A percentile compares a stretch with the other conserved stretches of the same genome.
Conservation (phyloP, 2,329 filamentous ascomycete genomes). For the Onygenales sp. region DNA sequence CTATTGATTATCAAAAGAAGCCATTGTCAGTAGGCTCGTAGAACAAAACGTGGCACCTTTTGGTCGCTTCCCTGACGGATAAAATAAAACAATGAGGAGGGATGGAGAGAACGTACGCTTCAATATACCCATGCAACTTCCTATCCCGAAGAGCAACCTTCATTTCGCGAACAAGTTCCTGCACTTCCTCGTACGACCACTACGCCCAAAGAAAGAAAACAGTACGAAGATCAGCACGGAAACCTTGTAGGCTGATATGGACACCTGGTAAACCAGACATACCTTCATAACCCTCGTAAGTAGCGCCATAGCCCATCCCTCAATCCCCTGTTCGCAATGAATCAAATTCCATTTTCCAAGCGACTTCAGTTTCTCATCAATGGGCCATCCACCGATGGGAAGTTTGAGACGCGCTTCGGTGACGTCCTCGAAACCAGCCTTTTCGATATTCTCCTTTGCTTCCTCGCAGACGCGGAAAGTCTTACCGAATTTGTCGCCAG, state of each 20-base stretch:
- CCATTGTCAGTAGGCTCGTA: too few species aligned
- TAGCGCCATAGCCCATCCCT: constrained; percentile 23
- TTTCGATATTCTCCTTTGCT: constrained; percentile 17
- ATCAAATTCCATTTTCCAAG: constrained; percentile 19
- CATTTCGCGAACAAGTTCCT: neutral
- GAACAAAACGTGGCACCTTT: too few species aligned
- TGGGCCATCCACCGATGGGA: constrained; percentile 22
- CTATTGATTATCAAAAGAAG: too few species aligned
- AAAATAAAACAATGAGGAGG: too few species aligned
- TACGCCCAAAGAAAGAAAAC: too few species aligned
- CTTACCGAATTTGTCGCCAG: constrained; percentile 21
- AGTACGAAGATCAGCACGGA: too few species aligned
- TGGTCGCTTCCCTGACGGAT: too few species aligned
- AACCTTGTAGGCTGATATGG: too few species aligned
- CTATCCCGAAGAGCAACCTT: neutral
- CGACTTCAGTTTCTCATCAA: constrained; percentile 13
- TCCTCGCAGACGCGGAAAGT: constrained; percentile 17
- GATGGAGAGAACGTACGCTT: neutral
- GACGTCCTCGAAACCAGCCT: constrained; percentile 22
- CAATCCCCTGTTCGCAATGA: constrained; percentile 20
- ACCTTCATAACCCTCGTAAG: constrained; percentile 21
- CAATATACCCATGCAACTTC: neutral
- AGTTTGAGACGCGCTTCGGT: constrained; percentile 20
- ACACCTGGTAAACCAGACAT: too few species aligned
- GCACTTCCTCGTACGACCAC: neutral